phyloP scores from a whole-genome alignment of 768 basidiomycete species.

The Paxillus rubicundulus region DNA sequence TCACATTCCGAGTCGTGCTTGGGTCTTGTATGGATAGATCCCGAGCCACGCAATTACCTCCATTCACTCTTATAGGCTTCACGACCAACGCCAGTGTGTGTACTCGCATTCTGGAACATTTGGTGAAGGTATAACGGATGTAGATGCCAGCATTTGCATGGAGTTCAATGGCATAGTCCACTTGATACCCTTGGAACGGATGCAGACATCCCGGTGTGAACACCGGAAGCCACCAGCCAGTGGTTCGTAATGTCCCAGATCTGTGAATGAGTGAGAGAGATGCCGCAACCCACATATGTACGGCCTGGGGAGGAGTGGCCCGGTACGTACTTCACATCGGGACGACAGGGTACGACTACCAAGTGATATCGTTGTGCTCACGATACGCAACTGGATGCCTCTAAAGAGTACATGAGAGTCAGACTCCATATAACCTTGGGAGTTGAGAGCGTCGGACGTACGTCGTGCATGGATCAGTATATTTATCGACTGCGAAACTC shows the following conservation, averaged over 20 bases:
- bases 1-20: too few relatives aligned
- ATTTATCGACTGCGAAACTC: conserved; percentile 53
- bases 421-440: neutral
- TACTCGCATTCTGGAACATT: conserved; percentile 8
- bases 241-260: conserved; percentile 55
- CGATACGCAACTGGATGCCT: conserved; percentile 48
- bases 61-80: too few relatives aligned
- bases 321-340: conserved; percentile 45
- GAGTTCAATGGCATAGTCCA: conserved; percentile 15
- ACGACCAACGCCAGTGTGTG: conserved; percentile 5
- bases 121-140: conserved; percentile 6
- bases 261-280: conserved; percentile 25
- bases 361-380: conserved; percentile 50
- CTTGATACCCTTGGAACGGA: conserved; percentile 22
- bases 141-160: neutral
- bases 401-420: conserved; percentile 23
- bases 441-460: conserved; percentile 16
- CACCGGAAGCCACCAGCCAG: conserved; percentile 52
- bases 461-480: conserved; percentile 54
- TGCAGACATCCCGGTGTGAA: conserved; percentile 54
- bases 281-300: neutral
- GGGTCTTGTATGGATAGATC: too few relatives aligned
- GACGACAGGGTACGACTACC: conserved; percentile 48
- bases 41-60: too few relatives aligned
- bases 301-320: neutral